A percentile compares a stretch with the other conserved stretches of the same genome.
phyloP scores from a whole-genome alignment of 1,284 basidiomycete genomes.

The Athelia psychrophila region DNA sequence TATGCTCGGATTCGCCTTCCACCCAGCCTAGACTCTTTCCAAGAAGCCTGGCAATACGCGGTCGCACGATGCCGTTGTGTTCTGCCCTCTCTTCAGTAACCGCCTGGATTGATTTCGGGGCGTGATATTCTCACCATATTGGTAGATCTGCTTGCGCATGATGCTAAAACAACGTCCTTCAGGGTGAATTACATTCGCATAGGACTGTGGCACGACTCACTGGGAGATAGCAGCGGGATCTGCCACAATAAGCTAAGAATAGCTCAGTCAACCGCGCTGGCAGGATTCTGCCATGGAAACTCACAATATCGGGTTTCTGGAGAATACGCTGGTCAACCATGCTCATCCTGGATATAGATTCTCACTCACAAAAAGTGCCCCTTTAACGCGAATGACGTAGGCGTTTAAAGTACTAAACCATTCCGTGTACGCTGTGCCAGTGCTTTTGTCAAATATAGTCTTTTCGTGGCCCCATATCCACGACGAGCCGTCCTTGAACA shows the following conservation, averaged over 20 bases:
- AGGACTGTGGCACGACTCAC: too few species aligned
- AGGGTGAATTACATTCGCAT: too few species aligned
- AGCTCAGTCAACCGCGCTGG: background rate
- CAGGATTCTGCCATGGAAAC: background rate
- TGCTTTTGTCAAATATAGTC: background rate
- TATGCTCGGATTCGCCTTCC: conserved; percentile 27
- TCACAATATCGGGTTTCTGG: too few species aligned
- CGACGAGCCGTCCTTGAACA: background rate
- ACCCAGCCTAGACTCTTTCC: conserved; percentile 29
- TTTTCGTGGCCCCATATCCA: conserved; percentile 1
- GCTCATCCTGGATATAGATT: too few species aligned
- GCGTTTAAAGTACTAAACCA: background rate
- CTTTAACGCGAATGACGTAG: conserved; percentile 3
- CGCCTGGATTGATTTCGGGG: background rate
- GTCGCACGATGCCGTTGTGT: conserved; percentile 25
- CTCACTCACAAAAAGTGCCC: background rate
- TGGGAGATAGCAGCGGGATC: conserved; percentile 1
- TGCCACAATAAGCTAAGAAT: background rate
- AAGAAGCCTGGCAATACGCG: conserved; percentile 25
- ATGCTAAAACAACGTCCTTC: background rate
- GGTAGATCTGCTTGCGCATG: background rate
- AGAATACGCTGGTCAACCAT: too few species aligned
- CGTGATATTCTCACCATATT: background rate
- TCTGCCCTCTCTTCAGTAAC: conserved; percentile 8
- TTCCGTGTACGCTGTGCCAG: background rate